A percentile compares a stretch with the other conserved stretches of the same genome.
Evolutionary conservation across 2,329 filamentous ascomycete genomes (phyloP).

Genomic region (Xylariaceae sp.): DNA sequence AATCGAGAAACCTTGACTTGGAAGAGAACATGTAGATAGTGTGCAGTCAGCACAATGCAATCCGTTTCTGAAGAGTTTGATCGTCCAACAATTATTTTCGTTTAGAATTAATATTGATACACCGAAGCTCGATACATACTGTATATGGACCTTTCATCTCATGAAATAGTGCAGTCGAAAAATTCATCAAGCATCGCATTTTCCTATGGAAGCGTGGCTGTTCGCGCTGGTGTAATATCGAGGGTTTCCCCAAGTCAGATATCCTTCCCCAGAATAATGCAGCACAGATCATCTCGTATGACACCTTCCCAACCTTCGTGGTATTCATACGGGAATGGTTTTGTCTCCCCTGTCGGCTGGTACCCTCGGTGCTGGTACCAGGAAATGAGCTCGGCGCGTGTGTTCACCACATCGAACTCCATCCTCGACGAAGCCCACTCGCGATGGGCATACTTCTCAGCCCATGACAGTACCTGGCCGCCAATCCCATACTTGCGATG

Average conservation of each 20-base stretch:
- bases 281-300: conserved; percentile 43
- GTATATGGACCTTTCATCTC: too few relatives aligned
- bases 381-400: conserved; percentile 41
- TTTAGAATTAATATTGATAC: too few relatives aligned
- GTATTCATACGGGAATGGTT: conserved; percentile 41
- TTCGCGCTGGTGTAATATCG: too few relatives aligned
- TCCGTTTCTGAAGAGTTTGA: too few relatives aligned
- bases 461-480: conserved; percentile 37
- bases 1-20: too few relatives aligned
- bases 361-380: conserved; percentile 47
- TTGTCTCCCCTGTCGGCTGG: conserved; percentile 35
- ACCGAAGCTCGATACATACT: too few relatives aligned
- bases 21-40: too few relatives aligned
- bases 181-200: too few relatives aligned
- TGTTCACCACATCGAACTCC: conserved; percentile 45
- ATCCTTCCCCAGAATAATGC: conserved; percentile 39
- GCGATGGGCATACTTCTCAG: conserved; percentile 38
- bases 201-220: too few relatives aligned
- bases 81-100: too few relatives aligned
- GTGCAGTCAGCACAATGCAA: too few relatives aligned
- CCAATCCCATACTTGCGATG: conserved; percentile 44
- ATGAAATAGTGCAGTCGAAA: too few relatives aligned
- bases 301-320: conserved; percentile 34
- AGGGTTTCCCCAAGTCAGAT: conserved; percentile 14
- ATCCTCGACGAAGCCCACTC: conserved; percentile 35